Percentiles rank a stretch among this genome's conserved stretches.
Evolutionary conservation across 2,329 filamentous ascomycete species (phyloP).

Genomic region (Helminthosporium solani): DNA sequence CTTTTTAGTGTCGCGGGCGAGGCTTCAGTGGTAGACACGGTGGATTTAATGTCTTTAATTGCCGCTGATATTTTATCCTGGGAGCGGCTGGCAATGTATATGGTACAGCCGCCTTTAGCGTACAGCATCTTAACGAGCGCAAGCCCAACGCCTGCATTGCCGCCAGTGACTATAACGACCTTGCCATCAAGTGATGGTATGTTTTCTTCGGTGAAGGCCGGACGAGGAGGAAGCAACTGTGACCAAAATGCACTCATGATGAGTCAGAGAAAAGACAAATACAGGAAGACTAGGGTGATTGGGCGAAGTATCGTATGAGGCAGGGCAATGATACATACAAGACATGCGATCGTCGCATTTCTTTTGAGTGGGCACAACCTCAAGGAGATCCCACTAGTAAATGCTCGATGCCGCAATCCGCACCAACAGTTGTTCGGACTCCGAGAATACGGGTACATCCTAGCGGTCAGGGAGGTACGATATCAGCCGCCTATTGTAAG

Average conservation of each 20-base stretch:
- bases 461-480: too few relatives aligned
- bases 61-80: conserved; percentile 47
- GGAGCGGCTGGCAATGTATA: conserved; percentile 55
- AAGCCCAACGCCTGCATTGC: conserved; percentile 50
- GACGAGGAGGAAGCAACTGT: conserved; percentile 1
- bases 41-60: conserved; percentile 46
- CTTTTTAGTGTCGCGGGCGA: conserved; percentile 27
- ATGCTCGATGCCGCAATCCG: too few relatives aligned
- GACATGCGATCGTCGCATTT: too few relatives aligned
- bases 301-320: background rate
- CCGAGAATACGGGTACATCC: too few relatives aligned
- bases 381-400: too few relatives aligned
- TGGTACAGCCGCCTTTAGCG: conserved; percentile 51
- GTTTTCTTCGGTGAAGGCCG: conserved; percentile 4
- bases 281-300: background rate
- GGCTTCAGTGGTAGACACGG: conserved; percentile 24
- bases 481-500: too few relatives aligned
- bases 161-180: conserved; percentile 56
- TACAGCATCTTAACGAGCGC: conserved; percentile 57
- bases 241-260: conserved; percentile 7
- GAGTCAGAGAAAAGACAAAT: background rate
- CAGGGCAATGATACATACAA: too few relatives aligned
- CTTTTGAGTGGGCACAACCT: too few relatives aligned
- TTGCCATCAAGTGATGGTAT: conserved; percentile 38
- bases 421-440: too few relatives aligned